Percentiles rank a stretch among this genome's conserved stretches.
Evolutionary conservation across 164 flowering plant species (phyloP).

Genomic region (Piper longum): DNA sequence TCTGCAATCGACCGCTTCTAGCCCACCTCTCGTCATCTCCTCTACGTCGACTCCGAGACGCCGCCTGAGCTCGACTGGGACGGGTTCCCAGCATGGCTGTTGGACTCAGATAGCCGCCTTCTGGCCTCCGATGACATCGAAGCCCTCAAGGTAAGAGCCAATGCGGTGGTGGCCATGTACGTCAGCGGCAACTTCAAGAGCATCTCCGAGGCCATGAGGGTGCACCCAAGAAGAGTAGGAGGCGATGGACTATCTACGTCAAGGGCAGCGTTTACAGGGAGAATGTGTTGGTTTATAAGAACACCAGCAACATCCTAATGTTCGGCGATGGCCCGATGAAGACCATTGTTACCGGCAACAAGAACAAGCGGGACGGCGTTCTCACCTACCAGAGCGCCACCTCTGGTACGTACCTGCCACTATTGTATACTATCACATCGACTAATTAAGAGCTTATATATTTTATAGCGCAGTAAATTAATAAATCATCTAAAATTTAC

Average conservation of each 20-base stretch:
- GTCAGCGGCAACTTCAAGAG: slow-evolving; percentile 41
- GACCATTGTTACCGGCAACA: slow-evolving; percentile 37
- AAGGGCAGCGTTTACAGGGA: slow-evolving; percentile 52
- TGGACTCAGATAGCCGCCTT: slow-evolving; percentile 23
- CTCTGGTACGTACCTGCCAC: slow-evolving; percentile 21
- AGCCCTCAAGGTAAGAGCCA: slow-evolving; percentile 13
- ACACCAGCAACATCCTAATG: slow-evolving; percentile 29
- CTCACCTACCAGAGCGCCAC: slow-evolving; percentile 33
- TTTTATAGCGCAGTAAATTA: background rate
- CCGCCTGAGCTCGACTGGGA: slow-evolving; percentile 1
- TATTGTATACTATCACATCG: background rate
- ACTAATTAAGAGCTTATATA: no score
- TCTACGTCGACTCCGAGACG: slow-evolving; percentile 4
- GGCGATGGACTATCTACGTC: slow-evolving; percentile 37
- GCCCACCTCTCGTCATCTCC: slow-evolving; percentile 9
- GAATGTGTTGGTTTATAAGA: slow-evolving; percentile 21
- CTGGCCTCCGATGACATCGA: slow-evolving; percentile 10
- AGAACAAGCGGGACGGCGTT: slow-evolving; percentile 12
- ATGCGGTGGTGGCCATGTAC: slow-evolving; percentile 45
- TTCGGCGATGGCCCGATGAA: slow-evolving; percentile 55
- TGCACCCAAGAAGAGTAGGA: slow-evolving; percentile 23
- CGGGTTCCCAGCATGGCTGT: slow-evolving; percentile 28
- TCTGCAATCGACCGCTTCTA: slow-evolving; percentile 4
- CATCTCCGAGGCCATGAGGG: slow-evolving; percentile 31
- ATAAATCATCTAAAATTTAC: background rate